Percentiles rank a stretch among this genome's conserved stretches.
phyloP scores from a whole-genome alignment of 371 early-diverging fungal species.

The Gilbertella persicaria region DNA sequence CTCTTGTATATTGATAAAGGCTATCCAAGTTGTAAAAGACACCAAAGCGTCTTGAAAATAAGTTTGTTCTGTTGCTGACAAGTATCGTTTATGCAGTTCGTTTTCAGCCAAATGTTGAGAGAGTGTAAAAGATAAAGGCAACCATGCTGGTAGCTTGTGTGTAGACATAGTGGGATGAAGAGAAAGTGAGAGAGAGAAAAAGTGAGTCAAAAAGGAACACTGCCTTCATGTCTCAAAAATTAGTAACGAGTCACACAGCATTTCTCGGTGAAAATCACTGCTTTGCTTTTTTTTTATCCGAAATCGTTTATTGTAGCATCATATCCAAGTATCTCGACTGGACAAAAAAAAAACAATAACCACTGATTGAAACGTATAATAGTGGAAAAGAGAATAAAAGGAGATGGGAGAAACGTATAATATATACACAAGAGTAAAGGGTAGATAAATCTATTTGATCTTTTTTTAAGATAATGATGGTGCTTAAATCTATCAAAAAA shows the following conservation, averaged over 20 bases:
- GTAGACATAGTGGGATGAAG: not conserved
- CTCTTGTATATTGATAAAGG: conserved; percentile 41
- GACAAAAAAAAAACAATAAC: no score
- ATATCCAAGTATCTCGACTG: conserved; percentile 17
- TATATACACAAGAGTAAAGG: conserved; percentile 7
- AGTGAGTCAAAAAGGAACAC: not conserved
- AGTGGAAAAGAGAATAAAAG: not conserved
- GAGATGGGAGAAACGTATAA: conserved; percentile 1
- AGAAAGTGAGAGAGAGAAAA: not conserved
- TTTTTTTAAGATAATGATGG: not conserved
- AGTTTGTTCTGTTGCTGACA: conserved; percentile 32
- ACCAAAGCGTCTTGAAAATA: conserved; percentile 46
- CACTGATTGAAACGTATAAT: conserved; percentile 7
- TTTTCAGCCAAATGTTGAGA: conserved; percentile 29
- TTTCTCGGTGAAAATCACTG: not conserved
- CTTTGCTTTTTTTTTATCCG: conserved; percentile 1
- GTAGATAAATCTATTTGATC: not conserved
- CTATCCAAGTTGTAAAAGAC: conserved; percentile 48
- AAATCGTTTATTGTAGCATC: conserved; percentile 13
- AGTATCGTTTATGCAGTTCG: conserved; percentile 25
- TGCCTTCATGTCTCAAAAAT: not conserved
- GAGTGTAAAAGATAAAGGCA: conserved; percentile 28
- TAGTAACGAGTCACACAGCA: not conserved
- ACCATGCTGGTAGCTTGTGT: conserved; percentile 14
- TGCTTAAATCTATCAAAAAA: conserved; percentile 7